These are phyloP conservation scores for Dictyostelium intermedium DNA, from an alignment of 78 protist species.

Conservation along the genomic window DNA sequence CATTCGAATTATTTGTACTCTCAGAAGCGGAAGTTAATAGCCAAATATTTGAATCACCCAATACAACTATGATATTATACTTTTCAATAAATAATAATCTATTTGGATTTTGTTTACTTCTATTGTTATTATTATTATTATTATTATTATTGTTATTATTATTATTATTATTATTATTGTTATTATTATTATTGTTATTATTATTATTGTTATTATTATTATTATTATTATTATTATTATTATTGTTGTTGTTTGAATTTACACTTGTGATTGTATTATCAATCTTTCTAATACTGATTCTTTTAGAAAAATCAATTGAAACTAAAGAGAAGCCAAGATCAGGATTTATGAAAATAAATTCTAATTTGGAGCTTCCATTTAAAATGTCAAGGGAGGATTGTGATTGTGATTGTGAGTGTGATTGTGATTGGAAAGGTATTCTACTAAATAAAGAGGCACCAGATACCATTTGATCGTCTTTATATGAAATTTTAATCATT, in stretches of 20 bases:
- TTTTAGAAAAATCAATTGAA: conserved; percentile 3
- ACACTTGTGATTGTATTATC: not conserved
- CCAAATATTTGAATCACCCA: conserved; percentile 2
- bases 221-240: too few relatives aligned
- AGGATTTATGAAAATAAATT: not conserved
- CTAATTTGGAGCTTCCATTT: not conserved
- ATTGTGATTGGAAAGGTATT: not conserved
- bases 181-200: too few relatives aligned
- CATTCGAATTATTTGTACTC: not conserved
- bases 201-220: too few relatives aligned
- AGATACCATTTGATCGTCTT: not conserved
- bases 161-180: too few relatives aligned
- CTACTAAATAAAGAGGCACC: not conserved
- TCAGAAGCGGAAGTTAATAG: not conserved
- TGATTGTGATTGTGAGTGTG: not conserved
- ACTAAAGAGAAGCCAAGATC: not conserved
- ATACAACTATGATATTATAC: not conserved
- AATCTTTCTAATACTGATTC: not conserved
- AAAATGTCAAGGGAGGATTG: not conserved
- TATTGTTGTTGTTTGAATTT: not conserved
- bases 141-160: too few relatives aligned
- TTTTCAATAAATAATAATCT: conserved; percentile 22
- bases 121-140: too few relatives aligned
- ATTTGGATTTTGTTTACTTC: conserved; percentile 25
- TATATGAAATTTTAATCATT: conserved; percentile 3